Evolutionary conservation across 352 stramenopile species (phyloP), one percentile per base, ranked within the genome.

Genomic region (Phytophthora pseudosyringae): DNA sequence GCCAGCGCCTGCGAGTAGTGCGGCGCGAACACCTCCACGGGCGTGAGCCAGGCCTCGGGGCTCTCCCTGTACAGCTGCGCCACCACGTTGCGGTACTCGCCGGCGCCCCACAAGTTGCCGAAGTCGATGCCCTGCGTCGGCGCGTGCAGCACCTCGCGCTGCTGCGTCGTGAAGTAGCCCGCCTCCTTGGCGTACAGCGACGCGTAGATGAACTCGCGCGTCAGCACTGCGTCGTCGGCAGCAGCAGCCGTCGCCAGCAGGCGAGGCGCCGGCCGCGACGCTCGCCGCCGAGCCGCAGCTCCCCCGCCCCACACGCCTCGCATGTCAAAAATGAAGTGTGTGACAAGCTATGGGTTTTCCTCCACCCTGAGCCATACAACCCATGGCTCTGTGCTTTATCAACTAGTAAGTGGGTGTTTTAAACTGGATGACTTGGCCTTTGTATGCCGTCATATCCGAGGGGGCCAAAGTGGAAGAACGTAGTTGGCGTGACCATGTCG

Each of bases 1-100:
- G 88, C 91, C 54, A 98, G 72, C 16, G 90, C 90, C 16, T 93
- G 72, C 52, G 89, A 97, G 73, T 97, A 97, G 55, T 89, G 79
- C 12, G 91, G 91, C 48, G 78, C 76, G 51, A 97, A 98, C 25
- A 97, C 80, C 56, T 98, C 90, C 8, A 96, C 91, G 21, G 91
- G 91, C 41, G 91, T 98, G 53, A 97, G 84, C 88, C 88, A 98
- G 28, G 88, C 89, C 71, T 96, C 89, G 15, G 69, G 75, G 28
- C 77, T 78, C 49, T 80, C 67, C 61, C 80, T 70, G 71, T 96
- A 96, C 38, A 94, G 64, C 53, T 87, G 51, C 12, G 78, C 79
- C 3, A 95, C 67, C 5, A 76, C 66, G 13, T 73, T 69, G 32
- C 83, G 81, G 71, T 94, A 96, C 54, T 93, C 89, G 26, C 76